phyloP scores from a whole-genome alignment of 768 basidiomycete species.

The Gymnopilus junonius region DNA sequence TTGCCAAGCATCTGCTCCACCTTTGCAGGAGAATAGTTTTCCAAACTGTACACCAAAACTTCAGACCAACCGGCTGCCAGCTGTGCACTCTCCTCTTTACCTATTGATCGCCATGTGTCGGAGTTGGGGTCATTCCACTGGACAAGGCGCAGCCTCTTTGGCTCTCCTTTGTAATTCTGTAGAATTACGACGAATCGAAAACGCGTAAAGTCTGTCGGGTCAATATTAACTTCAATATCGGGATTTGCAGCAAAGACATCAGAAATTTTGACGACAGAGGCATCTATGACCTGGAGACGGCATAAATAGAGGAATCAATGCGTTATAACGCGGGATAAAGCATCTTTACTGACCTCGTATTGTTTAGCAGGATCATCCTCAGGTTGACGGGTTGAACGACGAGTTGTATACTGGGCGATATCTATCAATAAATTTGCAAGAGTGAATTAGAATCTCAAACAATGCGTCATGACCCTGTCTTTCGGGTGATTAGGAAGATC shows the following conservation, averaged over 20 bases:
- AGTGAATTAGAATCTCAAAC: neutral
- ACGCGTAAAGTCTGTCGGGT: slow-evolving; percentile 8
- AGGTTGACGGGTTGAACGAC: neutral
- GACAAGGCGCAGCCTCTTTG: slow-evolving; percentile 1
- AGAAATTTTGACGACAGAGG: neutral
- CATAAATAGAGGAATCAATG: neutral
- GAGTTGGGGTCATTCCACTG: slow-evolving; percentile 7
- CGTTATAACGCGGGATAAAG: neutral
- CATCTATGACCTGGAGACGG: neutral
- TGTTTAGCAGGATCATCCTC: slow-evolving; percentile 1
- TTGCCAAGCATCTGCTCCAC: neutral
- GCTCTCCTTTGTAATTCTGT: neutral
- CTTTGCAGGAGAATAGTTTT: neutral
- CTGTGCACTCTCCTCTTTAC: neutral
- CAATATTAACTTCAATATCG: neutral
- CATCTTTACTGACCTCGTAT: neutral
- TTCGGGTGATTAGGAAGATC: slow-evolving; percentile 13
- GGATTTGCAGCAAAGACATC: neutral
- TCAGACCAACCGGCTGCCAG: neutral
- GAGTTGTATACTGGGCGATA: neutral
- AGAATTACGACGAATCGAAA: slow-evolving; percentile 4
- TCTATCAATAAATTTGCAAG: no score
- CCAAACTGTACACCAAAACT: neutral
- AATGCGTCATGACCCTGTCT: slow-evolving; percentile 11
- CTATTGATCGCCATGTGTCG: neutral